Evolutionary conservation across 2,329 filamentous ascomycete genomes (phyloP), one percentile per base, ranked within the genome.

Genomic region (Colletotrichum theobromicola): DNA sequence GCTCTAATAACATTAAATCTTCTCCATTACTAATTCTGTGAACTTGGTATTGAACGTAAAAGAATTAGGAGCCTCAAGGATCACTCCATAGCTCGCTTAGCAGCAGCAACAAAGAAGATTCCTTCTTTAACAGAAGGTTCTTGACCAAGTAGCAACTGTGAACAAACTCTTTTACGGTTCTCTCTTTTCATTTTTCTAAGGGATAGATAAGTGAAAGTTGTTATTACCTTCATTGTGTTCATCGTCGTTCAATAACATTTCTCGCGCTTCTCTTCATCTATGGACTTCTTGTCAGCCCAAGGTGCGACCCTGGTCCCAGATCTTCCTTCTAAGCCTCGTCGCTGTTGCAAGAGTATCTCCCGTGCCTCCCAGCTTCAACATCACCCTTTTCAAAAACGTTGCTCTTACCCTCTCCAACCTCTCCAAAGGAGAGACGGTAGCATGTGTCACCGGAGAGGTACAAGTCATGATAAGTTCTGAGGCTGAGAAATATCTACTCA

Each of bases 61-160:
- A 21, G 42, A 21, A 21, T 13, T 50, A 21, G 42, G n/a, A 7
- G 42, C 6, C 42, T 7, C n/a, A 50, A 21, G 7, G 42, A 50
- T 21, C n/a, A 21, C n/a, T 21, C 42, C 10, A 0, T 0, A 21
- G n/a, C 0, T 1, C n/a, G 0, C 42, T 46, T 50, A 10, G 42
- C n/a, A n/a, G 9, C 18, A 0, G 9, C 37, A 0, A 46, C 37
- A 0, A 46, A 13, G 18, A 12, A 5, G 18, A 46, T 13, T 21
- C 4, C 42, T 0, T 0, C 21, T 21, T 42, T 2, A n/a, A 46
- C 5, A 3, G 12, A 21, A 13, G 18, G 4, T 46, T 46, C 42
- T 46, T 46, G 42, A 21, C 42, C 0, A 21, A 46, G 12, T 13
- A 21, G n/a, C n/a, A 46, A 13, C 1, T 46, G 42, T 10, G 12